phyloP scores from a whole-genome alignment of 192 early-diverging fungal species.

The Physocladia obscura region DNA sequence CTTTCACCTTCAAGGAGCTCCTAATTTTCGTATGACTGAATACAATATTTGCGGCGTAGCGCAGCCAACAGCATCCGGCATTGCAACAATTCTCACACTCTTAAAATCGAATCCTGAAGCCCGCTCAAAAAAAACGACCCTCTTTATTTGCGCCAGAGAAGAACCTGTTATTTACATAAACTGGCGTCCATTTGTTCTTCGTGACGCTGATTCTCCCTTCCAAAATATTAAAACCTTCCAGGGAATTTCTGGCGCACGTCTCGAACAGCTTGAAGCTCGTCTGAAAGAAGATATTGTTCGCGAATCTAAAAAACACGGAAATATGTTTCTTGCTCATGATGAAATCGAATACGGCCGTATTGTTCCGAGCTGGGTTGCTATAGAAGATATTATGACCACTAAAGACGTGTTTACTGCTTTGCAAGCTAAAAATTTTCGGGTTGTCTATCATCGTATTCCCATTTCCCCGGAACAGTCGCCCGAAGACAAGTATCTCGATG shows the following conservation, averaged over 20 bases:
- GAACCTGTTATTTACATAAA: constrained; percentile 61
- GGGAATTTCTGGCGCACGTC: constrained; percentile 55
- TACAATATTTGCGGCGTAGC: constrained; percentile 64
- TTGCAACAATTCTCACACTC: constrained; percentile 55
- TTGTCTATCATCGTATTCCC: constrained; percentile 61
- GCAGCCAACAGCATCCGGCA: constrained; percentile 60
- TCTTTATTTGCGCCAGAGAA: constrained; percentile 48
- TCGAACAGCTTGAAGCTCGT: constrained; percentile 60
- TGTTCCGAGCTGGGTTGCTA: constrained; percentile 60
- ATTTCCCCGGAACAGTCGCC: constrained; percentile 61
- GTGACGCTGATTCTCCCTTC: constrained; percentile 54
- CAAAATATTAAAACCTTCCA: constrained; percentile 53
- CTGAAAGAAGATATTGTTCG: constrained; percentile 59
- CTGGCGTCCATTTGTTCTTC: constrained; percentile 59
- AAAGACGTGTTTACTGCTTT: constrained; percentile 57
- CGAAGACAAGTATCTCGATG: constrained; percentile 61
- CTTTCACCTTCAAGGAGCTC: constrained; percentile 64
- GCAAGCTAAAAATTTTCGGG: constrained; percentile 40
- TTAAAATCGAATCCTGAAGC: constrained; percentile 51
- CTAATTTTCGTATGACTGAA: constrained; percentile 63
- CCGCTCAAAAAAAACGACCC: not conserved
- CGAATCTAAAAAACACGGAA: constrained; percentile 45
- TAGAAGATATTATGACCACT: constrained; percentile 55
- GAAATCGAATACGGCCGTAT: constrained; percentile 50
- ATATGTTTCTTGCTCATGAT: constrained; percentile 63